Conservation (phyloP, 352 stramenopile genomes). For the Pythium folliculosum region DNA sequence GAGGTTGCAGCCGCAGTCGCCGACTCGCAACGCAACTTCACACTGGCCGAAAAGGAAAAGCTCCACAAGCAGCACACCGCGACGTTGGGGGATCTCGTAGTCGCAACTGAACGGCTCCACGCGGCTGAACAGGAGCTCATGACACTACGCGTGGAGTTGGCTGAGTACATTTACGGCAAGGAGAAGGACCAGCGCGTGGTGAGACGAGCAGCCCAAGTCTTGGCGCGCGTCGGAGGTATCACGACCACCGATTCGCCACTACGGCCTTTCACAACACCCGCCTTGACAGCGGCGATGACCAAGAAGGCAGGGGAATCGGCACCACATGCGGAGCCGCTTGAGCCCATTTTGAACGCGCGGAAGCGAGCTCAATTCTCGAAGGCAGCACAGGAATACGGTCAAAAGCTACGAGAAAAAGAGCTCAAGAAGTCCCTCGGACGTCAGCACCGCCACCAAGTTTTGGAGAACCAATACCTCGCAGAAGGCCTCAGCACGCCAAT, state of each 20-base stretch:
- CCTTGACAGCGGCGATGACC: not conserved
- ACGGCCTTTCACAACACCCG: conserved; percentile 8
- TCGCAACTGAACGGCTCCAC: conserved; percentile 48
- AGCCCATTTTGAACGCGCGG: conserved; percentile 19
- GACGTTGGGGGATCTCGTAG: conserved; percentile 44
- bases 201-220: conserved; percentile 32
- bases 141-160: conserved; percentile 56
- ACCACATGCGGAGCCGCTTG: not conserved
- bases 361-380: conserved; percentile 57
- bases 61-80: conserved; percentile 47
- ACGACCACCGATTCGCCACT: not conserved
- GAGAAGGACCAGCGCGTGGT: conserved; percentile 45
- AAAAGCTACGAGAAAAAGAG: conserved; percentile 39
- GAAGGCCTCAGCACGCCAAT: conserved; percentile 41
- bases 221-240: conserved; percentile 20
- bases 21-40: conserved; percentile 71
- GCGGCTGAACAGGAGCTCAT: conserved; percentile 54
- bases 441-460: conserved; percentile 31
- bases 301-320: not conserved
- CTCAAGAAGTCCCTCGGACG: conserved; percentile 39
- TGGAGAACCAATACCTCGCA: conserved; percentile 53
- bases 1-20: conserved; percentile 58
- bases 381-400: conserved; percentile 54
- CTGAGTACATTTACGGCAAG: conserved; percentile 70
- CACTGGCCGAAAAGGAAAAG: conserved; percentile 56